Evolutionary conservation across 495 filamentous ascomycete genomes (phyloP).

Genomic region (Daldinia concentrica): DNA sequence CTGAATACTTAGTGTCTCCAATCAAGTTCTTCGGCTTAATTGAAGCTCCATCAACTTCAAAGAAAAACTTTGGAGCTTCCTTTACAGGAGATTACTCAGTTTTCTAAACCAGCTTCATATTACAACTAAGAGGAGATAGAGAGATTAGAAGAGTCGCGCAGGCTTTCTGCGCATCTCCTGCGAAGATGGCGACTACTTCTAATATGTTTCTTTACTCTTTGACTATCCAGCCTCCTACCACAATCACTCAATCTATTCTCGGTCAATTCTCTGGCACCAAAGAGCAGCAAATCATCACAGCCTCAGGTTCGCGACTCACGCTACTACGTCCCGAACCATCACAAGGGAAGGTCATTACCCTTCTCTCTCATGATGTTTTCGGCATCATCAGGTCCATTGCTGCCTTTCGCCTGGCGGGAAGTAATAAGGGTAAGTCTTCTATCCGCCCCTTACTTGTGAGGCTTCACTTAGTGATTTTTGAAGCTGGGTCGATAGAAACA

Average conservation of each 20-base stretch:
- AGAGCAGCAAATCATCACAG: constrained; percentile 96
- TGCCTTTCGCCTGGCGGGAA: constrained; percentile 89
- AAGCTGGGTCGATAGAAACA: constrained; percentile 65
- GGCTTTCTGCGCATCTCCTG: constrained; percentile 59
- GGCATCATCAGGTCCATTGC: constrained; percentile 90
- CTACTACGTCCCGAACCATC: constrained; percentile 86
- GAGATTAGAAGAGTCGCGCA: constrained; percentile 55
- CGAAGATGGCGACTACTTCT: constrained; percentile 92
- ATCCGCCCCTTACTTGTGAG: constrained; percentile 56
- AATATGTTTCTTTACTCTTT: constrained; percentile 98
- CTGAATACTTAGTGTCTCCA: constrained; percentile 15
- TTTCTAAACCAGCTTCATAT: constrained; percentile 12
- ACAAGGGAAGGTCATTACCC: constrained; percentile 82
- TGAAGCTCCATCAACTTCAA: constrained; percentile 29
- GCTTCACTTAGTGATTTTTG: constrained; percentile 93
- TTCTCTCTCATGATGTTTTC: constrained; percentile 92
- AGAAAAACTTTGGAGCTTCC: constrained; percentile 12
- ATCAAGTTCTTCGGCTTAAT: constrained; percentile 26
- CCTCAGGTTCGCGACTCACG: constrained; percentile 87
- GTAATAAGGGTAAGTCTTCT: constrained; percentile 85
- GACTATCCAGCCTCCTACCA: constrained; percentile 89
- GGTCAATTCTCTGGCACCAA: constrained; percentile 95
- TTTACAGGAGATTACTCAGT: constrained; percentile 9
- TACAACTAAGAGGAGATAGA: constrained; percentile 28
- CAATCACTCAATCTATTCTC: constrained; percentile 86